Base-by-base conservation (phyloP, 768 basidiomycete species). In the Tricholoma hemisulphureum region DNA sequence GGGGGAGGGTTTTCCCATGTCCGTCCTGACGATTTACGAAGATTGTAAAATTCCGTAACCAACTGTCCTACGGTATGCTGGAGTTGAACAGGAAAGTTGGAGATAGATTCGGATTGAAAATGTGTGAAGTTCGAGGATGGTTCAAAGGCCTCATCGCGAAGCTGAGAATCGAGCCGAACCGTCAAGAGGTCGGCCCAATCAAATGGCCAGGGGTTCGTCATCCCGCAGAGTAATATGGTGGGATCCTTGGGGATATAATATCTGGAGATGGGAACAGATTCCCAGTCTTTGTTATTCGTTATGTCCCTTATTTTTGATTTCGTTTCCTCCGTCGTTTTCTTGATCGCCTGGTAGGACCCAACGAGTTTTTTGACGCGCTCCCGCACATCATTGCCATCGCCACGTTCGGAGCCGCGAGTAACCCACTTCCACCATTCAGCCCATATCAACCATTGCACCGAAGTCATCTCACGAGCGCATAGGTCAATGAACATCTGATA, bases 351-450 rank as follows among this genome's bases (percentile, higher is more conserved):
- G n/a, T n/a, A n/a, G n/a, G n/a, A n/a, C n/a, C n/a, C n/a, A n/a
- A n/a, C n/a, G n/a, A n/a, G n/a, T n/a, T n/a, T n/a, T n/a, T n/a
- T n/a, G n/a, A n/a, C n/a, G n/a, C n/a, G n/a, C n/a, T 18, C 4
- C 6, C 23, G n/a, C n/a, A n/a, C n/a, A n/a, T 18, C 24, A 6
- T 49, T 23, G 1, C 10, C 46, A 11, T 49, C 46, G 2, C 21
- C 16, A 9, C 46, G 46, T 23, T 49, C 6, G 11, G 21, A 23
- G n/a, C 24, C 21, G 28, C 13, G 10, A 49, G 13, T 24, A 2
- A 49, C 46, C 24, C 28, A 49, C 16, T 49, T 49, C 46, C 46
- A 49, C 46, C 46, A 49, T 18, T 49, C 46, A n/a, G 46, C 46
- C 46, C 46, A 49, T 8, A 49, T 49, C 46, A 23, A 2, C 46